phyloP scores from a whole-genome alignment of 2,329 filamentous ascomycete species.

The Aspergillus ochraceoroseus region DNA sequence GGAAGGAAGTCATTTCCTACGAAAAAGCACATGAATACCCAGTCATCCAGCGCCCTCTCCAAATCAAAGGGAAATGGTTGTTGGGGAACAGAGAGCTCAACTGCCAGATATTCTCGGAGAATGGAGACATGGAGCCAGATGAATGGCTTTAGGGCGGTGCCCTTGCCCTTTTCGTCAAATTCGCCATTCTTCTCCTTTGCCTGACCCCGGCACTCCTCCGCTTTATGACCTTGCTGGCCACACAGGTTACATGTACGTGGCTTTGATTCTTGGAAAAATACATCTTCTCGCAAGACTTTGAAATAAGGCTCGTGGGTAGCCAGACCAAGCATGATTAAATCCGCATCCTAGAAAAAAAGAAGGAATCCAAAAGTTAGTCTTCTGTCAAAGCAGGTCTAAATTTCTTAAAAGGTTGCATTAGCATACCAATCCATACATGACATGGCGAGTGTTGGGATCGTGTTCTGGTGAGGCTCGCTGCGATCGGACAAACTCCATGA shows the following conservation, averaged over 20 bases:
- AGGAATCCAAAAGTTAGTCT: constrained; percentile 24
- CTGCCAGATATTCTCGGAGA: constrained; percentile 84
- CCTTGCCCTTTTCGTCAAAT: constrained; percentile 73
- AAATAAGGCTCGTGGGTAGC: constrained; percentile 98
- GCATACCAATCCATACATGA: constrained; percentile 78
- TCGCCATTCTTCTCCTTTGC: constrained; percentile 73
- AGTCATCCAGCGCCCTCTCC: constrained; percentile 91
- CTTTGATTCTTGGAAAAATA: constrained; percentile 86
- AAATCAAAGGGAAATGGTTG: constrained; percentile 87
- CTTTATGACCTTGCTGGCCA: constrained; percentile 86
- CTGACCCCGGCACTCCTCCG: constrained; percentile 74
- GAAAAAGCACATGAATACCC: constrained; percentile 99
- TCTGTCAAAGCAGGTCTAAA: background rate
- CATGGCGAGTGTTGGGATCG: constrained; percentile 93
- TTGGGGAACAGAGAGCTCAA: constrained; percentile 77
- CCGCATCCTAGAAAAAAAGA: constrained; percentile 66
- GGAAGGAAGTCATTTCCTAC: constrained; percentile 98
- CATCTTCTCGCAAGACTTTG: constrained; percentile 90
- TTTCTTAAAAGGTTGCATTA: background rate
- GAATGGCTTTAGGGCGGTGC: constrained; percentile 74
- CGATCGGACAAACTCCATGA: constrained; percentile 96
- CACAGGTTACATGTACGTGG: constrained; percentile 79
- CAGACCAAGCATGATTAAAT: constrained; percentile 96
- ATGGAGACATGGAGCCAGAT: constrained; percentile 96
- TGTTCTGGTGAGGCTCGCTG: constrained; percentile 87